Evolutionary conservation across 2,329 filamentous ascomycete genomes (phyloP), one percentile per base, ranked within the genome.

Genomic region (Camillea tinctor): DNA sequence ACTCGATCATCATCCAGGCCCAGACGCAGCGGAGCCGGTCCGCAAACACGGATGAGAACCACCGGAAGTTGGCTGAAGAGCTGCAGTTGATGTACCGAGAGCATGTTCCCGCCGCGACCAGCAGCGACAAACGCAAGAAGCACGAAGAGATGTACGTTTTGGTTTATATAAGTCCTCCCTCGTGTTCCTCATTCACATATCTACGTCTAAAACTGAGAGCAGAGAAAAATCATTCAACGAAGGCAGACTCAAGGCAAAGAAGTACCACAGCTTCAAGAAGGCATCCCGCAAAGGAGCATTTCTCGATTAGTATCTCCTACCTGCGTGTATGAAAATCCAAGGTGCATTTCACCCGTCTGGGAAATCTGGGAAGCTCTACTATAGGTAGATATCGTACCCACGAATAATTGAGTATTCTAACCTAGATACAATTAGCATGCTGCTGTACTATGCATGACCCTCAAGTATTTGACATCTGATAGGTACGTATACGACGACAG

Each of bases 41-140:
- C 17, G 77, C 80, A 54, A 87, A 87, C 66, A 73, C 75, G 9
- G 78, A 82, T 1, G 81, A 85, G 48, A 87, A 87, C 66, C 76
- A 75, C 30, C 69, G 71, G 22, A 83, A 85, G 66, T 72, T 85
- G 1, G 61, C 75, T 1, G 75, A 81, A 2, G 83, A 85, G 69
- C 64, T 85, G 11, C 71, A 69, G 24, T 74, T 73, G 24, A 80
- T 85, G 54, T 85, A 83, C 60, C 70, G 72, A 1, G 75, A 76
- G 40, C 72, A 72, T 1, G 79, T 82, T 2, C 83, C 83, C 0
- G 76, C 76, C 1, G 77, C 78, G 63, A 80, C 81, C 1, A 79
- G 75, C 57, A 65, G 66, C 1, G 76, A 78, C 22, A 84, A 80
- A 71, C 75, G 73, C 50, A 75, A 79, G 69, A 85, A 84, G 63